Base-by-base conservation (phyloP, 2,329 filamentous ascomycete genomes). In the Aaosphaeria arxii region DNA sequence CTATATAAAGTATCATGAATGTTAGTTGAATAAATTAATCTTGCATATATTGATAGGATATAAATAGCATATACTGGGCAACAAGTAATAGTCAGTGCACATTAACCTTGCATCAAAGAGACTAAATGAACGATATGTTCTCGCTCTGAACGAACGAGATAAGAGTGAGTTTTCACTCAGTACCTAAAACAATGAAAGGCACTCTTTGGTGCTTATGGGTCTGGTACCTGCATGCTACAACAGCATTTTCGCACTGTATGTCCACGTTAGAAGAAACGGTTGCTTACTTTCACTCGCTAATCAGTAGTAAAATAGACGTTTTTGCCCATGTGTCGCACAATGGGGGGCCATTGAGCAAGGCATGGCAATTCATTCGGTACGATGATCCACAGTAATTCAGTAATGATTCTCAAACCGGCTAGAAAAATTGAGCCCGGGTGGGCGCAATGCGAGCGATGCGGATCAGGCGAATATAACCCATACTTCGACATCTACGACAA, bases 381-480 rank as follows among this genome's bases (percentile, higher is more conserved):
- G 33, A 9, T 36, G 7, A 9, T 36, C 33, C 33, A 36, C 33
- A 9, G 9, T 36, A 36, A 9, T 36, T 9, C 33, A 36, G n/a
- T 36, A 36, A 9, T 36, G 7, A 36, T n/a, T 9, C 33, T 36
- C 33, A 36, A 36, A 9, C 33, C 7, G 9, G 9, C 33, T 4
- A 36, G 9, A 36, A n/a, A 36, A 36, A 9, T n/a, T n/a, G 7
- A 9, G n/a, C 33, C 33, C 7, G n/a, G n/a, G 17, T 24, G 17
- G 17, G 17, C 17, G 17, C 17, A 24, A 24, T 24, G 17, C 17
- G 17, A 24, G 17, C 17, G 17, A 24, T 24, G 17, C 17, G 17
- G 17, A 24, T 24, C 48, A 7, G 52, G 52, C 40, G 49, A 55
- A 52, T 54, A 52, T 43, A 52, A 50, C 49, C 52, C 52, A 30